phyloP scores from a whole-genome alignment of 441 rosid genomes.

The Manihot esculenta region DNA sequence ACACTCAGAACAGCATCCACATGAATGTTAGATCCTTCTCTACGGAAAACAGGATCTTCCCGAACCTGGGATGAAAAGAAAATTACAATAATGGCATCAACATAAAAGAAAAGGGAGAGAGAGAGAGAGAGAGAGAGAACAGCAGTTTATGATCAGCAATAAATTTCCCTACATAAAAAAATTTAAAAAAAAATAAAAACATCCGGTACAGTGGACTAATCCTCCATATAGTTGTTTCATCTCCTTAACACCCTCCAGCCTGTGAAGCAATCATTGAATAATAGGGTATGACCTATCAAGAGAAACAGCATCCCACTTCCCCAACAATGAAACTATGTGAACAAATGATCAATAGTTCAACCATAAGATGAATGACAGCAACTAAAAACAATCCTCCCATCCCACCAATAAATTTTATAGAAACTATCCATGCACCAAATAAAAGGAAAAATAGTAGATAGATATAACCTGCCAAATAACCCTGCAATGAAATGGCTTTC shows the following conservation, averaged over 20 bases:
- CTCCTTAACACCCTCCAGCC: background rate
- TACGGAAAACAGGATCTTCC: slow-evolving; percentile 95
- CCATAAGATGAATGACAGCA: background rate
- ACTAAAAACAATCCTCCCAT: background rate
- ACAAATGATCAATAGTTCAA: background rate
- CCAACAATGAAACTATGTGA: background rate
- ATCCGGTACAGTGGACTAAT: background rate
- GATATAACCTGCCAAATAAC: background rate
- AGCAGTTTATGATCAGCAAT: background rate
- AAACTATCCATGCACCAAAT: background rate
- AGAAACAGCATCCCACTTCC: background rate
- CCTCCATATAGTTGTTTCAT: background rate
- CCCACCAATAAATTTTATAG: background rate
- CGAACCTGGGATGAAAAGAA: slow-evolving; percentile 52
- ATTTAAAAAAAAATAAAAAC: background rate
- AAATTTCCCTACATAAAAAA: background rate
- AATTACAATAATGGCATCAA: background rate
- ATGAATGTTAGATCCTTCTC: slow-evolving; percentile 91
- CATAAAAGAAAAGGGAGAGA: background rate
- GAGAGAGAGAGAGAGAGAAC: too few relatives aligned
- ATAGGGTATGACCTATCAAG: background rate
- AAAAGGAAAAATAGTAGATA: background rate
- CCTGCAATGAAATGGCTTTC: background rate
- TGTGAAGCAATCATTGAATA: background rate
- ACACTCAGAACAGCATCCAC: slow-evolving; percentile 80